Percentiles rank a stretch among this genome's conserved stretches.
phyloP scores from a whole-genome alignment of 768 basidiomycete species.

The Holtermannia corniformis region DNA sequence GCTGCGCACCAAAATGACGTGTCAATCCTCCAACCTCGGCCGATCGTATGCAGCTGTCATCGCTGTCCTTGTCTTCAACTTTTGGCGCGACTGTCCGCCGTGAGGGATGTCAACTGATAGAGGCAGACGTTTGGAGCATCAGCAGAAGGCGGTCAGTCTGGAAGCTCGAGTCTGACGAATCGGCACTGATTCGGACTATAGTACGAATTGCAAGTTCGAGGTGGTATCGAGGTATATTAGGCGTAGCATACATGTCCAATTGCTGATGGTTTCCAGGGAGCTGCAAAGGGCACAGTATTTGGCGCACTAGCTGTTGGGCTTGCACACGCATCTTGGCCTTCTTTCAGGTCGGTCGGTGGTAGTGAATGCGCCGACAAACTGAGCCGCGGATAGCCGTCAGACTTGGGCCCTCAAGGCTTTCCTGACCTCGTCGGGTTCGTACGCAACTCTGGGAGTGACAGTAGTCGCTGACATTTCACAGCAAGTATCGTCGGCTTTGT shows the following conservation, averaged over 20 bases:
- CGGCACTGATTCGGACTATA: not conserved
- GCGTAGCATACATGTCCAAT: not conserved
- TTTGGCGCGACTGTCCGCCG: too few species aligned
- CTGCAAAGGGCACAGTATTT: slow-evolving; percentile 34
- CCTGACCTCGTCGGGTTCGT: slow-evolving; percentile 59
- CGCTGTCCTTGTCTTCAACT: too few species aligned
- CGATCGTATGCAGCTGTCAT: too few species aligned
- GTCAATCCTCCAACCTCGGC: too few species aligned
- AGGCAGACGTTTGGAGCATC: slow-evolving; percentile 26
- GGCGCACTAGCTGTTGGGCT: slow-evolving; percentile 26
- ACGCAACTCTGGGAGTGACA: not conserved
- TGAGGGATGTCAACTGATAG: slow-evolving; percentile 4
- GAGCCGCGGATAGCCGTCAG: slow-evolving; percentile 51
- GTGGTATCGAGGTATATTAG: slow-evolving; percentile 25
- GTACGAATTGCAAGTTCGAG: slow-evolving; percentile 30
- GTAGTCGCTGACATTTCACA: slow-evolving; percentile 18
- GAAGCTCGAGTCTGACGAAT: not conserved
- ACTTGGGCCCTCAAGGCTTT: slow-evolving; percentile 73
- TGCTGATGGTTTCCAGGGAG: slow-evolving; percentile 18
- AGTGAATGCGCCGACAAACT: not conserved
- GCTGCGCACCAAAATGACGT: too few species aligned
- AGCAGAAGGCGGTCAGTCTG: slow-evolving; percentile 27
- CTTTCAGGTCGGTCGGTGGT: slow-evolving; percentile 25
- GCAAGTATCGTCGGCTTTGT: slow-evolving; percentile 61
- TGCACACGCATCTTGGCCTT: slow-evolving; percentile 34